Percentiles rank a stretch among this genome's conserved stretches.
Evolutionary conservation across 768 basidiomycete species (phyloP).

Genomic region (Auriculariales sp.): DNA sequence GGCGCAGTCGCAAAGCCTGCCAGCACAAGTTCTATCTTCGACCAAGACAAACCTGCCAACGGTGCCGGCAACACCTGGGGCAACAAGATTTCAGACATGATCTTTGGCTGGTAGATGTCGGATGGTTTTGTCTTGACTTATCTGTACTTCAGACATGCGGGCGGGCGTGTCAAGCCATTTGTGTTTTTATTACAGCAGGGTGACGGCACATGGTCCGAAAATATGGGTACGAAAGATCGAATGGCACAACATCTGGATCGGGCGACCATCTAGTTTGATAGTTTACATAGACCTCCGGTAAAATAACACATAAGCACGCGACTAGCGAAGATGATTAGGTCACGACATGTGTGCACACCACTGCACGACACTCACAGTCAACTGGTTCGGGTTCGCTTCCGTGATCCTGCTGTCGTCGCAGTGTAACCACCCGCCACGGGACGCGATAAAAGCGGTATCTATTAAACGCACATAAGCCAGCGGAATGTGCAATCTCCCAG

Average conservation of each 20-base stretch:
- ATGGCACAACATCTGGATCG: too few relatives aligned
- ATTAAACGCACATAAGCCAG: too few relatives aligned
- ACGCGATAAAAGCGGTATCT: slow-evolving; percentile 92
- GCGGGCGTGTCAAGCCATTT: too few relatives aligned
- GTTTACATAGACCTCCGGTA: not conserved
- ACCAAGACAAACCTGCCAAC: slow-evolving; percentile 25
- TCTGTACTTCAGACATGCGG: too few relatives aligned
- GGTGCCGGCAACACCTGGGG: slow-evolving; percentile 35
- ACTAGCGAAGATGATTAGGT: not conserved
- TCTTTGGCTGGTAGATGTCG: slow-evolving; percentile 80
- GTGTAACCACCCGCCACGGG: slow-evolving; percentile 77
- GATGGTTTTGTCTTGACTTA: too few relatives aligned
- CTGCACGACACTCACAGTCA: slow-evolving; percentile 48
- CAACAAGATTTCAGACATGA: slow-evolving; percentile 56
- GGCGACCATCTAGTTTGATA: too few relatives aligned
- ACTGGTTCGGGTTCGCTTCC: slow-evolving; percentile 57
- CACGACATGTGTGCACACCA: not conserved
- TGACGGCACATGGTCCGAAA: too few relatives aligned
- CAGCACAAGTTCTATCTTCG: not conserved
- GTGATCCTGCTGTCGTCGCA: slow-evolving; percentile 88
- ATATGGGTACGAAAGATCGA: too few relatives aligned
- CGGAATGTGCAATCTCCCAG: slow-evolving; percentile 3
- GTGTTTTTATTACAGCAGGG: too few relatives aligned
- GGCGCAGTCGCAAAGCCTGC: too few relatives aligned
- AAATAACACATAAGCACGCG: slow-evolving; percentile 1